phyloP scores from a whole-genome alignment of 2,329 filamentous ascomycete genomes.

The Tolypocladium ovalisporum region DNA sequence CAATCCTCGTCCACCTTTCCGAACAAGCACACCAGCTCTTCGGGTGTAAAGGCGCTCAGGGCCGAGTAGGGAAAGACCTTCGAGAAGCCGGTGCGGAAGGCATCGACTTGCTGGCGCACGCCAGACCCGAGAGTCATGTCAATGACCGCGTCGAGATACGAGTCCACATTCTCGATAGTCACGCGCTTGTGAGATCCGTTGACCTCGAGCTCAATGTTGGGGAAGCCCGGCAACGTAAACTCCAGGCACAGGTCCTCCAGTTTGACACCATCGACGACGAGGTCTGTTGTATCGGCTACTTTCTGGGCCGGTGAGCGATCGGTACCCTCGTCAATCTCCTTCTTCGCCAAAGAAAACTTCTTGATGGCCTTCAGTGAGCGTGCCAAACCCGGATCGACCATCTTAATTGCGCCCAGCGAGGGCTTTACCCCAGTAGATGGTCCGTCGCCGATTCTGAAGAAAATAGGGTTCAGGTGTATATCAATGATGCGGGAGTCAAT shows the following conservation, averaged over 20 bases:
- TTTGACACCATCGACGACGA: conserved; percentile 62
- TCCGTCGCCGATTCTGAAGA: conserved; percentile 85
- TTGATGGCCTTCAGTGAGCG: conserved; percentile 79
- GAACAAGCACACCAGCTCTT: conserved; percentile 90
- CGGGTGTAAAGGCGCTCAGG: conserved; percentile 84
- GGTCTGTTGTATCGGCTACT: conserved; percentile 53
- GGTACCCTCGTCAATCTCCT: conserved; percentile 64
- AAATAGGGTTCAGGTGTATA: conserved; percentile 91
- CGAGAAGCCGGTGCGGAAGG: conserved; percentile 84
- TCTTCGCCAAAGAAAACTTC: conserved; percentile 75
- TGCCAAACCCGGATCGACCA: conserved; percentile 77
- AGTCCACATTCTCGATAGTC: conserved; percentile 82
- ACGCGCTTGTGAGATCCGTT: conserved; percentile 66
- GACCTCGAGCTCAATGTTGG: conserved; percentile 69
- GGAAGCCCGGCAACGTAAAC: conserved; percentile 89
- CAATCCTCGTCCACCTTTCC: conserved; percentile 90
- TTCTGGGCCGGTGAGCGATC: conserved; percentile 59
- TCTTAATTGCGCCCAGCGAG: conserved; percentile 79
- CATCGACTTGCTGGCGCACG: conserved; percentile 79
- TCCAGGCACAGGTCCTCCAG: conserved; percentile 87
- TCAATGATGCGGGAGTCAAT: conserved; percentile 97
- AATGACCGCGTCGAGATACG: conserved; percentile 80
- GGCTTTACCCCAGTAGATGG: conserved; percentile 54
- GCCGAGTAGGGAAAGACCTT: conserved; percentile 94
- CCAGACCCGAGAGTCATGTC: conserved; percentile 86